These are phyloP conservation scores for Spergularia azorica DNA, from an alignment of 179 eudicot genomes.

Conservation along the genomic window DNA sequence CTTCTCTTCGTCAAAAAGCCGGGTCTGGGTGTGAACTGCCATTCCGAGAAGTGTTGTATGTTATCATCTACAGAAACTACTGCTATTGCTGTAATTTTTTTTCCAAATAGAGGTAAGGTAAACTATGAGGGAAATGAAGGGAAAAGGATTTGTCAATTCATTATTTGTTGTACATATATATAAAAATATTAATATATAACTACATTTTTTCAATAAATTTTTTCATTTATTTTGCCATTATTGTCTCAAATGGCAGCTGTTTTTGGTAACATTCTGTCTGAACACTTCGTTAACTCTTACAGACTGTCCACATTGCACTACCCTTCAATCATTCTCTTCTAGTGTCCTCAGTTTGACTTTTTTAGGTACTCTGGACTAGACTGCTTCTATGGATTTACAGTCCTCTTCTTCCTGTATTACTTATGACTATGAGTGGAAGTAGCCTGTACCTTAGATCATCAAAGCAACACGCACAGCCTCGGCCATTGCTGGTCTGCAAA, in stretches of 20 bases:
- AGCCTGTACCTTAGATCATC: too few relatives aligned
- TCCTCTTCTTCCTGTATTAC: too few relatives aligned
- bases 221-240: constrained; percentile 4
- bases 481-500: too few relatives aligned
- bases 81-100: constrained; percentile 24
- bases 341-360: background rate
- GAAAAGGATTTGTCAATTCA: constrained; percentile 30
- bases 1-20: constrained; percentile 27
- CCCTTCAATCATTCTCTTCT: constrained; percentile 2
- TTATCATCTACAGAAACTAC: constrained; percentile 31
- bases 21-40: constrained; percentile 27
- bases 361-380: too few relatives aligned
- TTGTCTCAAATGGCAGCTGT: constrained; percentile 13
- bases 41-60: constrained; percentile 15
- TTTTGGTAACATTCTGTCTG: constrained; percentile 8
- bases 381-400: too few relatives aligned
- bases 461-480: too few relatives aligned
- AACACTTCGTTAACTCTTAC: background rate
- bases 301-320: background rate
- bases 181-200: constrained; percentile 14
- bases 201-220: constrained; percentile 28
- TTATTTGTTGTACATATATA: constrained; percentile 28
- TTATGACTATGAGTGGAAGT: too few relatives aligned
- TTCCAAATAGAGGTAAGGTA: background rate
- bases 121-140: background rate